phyloP scores from a whole-genome alignment of 2,329 filamentous ascomycete genomes.

The Cucurbitaria berberidis region DNA sequence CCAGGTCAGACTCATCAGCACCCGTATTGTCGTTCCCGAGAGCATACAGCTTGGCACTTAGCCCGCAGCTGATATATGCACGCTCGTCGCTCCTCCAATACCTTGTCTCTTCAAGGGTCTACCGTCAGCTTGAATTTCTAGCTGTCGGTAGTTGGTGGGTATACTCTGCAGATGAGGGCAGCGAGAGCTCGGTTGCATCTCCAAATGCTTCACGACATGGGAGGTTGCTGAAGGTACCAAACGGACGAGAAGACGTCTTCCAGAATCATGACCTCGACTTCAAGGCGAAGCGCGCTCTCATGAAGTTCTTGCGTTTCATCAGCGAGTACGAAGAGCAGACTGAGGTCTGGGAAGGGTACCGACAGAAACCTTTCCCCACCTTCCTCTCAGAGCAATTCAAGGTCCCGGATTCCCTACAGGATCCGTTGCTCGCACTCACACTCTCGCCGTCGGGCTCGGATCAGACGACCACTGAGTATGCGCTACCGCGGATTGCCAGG shows the following conservation, averaged over 20 bases:
- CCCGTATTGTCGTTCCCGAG: constrained; percentile 66
- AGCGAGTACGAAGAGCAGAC: constrained; percentile 69
- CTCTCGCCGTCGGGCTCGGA: constrained; percentile 67
- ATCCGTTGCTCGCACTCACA: constrained; percentile 72
- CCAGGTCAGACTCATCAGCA: constrained; percentile 24
- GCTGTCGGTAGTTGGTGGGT: constrained; percentile 94
- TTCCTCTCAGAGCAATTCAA: constrained; percentile 64
- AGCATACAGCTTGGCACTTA: constrained; percentile 81
- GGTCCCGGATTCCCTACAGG: constrained; percentile 68
- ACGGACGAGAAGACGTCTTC: constrained; percentile 91
- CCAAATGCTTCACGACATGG: constrained; percentile 8
- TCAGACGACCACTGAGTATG: constrained; percentile 67
- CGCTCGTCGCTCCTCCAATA: constrained; percentile 77
- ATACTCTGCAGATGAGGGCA: constrained; percentile 52
- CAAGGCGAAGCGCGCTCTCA: constrained; percentile 82
- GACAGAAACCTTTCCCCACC: constrained; percentile 60
- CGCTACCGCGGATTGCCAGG: constrained; percentile 74
- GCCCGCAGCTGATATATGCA: constrained; percentile 85
- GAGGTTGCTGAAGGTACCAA: constrained; percentile 74
- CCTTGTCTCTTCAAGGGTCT: constrained; percentile 87
- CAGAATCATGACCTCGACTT: constrained; percentile 75
- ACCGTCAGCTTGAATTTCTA: constrained; percentile 89
- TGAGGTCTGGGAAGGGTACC: constrained; percentile 65
- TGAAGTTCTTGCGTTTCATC: constrained; percentile 94
- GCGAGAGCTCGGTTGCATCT: constrained; percentile 4